These are phyloP conservation scores for Astragalus membranaceus DNA, from an alignment of 306 rosid genomes.

Conservation along the genomic window DNA sequence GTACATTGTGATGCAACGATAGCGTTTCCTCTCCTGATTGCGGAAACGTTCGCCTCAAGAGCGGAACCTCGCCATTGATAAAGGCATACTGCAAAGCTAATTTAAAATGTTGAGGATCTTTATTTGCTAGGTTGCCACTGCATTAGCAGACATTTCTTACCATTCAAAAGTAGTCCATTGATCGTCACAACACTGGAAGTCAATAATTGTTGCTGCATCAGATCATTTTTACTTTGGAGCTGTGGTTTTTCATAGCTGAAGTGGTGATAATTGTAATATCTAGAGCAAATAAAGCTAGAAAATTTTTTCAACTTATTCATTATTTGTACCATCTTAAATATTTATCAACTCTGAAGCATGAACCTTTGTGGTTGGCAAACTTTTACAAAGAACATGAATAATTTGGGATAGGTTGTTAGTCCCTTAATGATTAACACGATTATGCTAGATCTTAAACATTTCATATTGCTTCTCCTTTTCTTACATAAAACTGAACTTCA, in stretches of 20 bases:
- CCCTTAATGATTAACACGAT: no score
- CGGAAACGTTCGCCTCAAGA: slow-evolving; percentile 65
- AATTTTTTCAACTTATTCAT: not conserved
- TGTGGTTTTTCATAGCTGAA: not conserved
- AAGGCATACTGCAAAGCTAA: not conserved
- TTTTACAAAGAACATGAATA: no score
- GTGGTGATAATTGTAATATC: not conserved
- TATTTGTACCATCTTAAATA: not conserved
- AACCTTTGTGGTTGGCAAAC: no score
- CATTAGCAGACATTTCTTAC: not conserved
- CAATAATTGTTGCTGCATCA: not conserved
- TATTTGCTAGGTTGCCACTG: not conserved
- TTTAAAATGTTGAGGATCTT: slow-evolving; percentile 5
- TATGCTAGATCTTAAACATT: no score
- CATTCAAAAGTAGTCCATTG: not conserved
- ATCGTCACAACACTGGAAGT: not conserved
- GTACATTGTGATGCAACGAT: slow-evolving; percentile 89
- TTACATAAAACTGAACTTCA: no score
- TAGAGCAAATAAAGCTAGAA: not conserved
- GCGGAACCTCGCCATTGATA: slow-evolving; percentile 14
- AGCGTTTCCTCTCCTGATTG: slow-evolving; percentile 75
- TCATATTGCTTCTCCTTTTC: no score
- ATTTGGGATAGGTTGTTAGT: not conserved
- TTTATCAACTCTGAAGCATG: not conserved
- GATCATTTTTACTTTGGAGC: not conserved